phyloP scores from a whole-genome alignment of 1,139 yeast species.

The Magnusiomyces ingens region DNA sequence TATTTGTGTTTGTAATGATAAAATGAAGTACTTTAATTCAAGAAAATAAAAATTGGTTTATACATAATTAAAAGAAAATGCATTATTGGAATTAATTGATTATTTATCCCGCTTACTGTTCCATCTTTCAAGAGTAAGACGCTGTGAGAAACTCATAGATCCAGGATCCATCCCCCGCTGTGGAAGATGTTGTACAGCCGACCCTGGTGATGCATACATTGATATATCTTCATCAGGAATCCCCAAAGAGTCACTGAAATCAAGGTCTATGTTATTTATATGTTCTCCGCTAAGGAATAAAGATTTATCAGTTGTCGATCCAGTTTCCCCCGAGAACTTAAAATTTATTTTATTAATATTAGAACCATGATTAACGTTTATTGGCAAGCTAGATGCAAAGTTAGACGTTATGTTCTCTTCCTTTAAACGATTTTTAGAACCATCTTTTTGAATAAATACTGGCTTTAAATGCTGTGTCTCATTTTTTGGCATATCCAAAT shows the following conservation, averaged over 20 bases:
- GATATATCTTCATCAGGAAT: slow-evolving; percentile 12
- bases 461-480: too few species aligned
- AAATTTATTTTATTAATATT: background rate
- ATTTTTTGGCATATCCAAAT: background rate
- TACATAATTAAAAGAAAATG: too few species aligned
- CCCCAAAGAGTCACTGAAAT: background rate
- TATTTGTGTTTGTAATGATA: too few species aligned
- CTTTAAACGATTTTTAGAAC: too few species aligned
- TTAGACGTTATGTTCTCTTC: background rate
- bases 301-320: background rate
- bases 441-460: too few species aligned
- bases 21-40: too few species aligned
- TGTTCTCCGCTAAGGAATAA: background rate
- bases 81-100: too few species aligned
- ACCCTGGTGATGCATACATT: slow-evolving; percentile 12
- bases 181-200: slow-evolving; percentile 9
- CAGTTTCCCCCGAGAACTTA: too few species aligned
- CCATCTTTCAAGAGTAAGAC: slow-evolving; percentile 15
- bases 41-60: too few species aligned
- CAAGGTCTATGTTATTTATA: background rate
- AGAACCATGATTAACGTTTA: slow-evolving; percentile 6
- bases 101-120: background rate
- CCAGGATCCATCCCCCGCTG: slow-evolving; percentile 12
- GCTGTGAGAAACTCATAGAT: slow-evolving; percentile 17
- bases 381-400: slow-evolving; percentile 16